Percentiles rank a stretch among this genome's conserved stretches.
Conservation (phyloP, 495 filamentous ascomycete genomes). For the Aspergillus kassunensis region DNA sequence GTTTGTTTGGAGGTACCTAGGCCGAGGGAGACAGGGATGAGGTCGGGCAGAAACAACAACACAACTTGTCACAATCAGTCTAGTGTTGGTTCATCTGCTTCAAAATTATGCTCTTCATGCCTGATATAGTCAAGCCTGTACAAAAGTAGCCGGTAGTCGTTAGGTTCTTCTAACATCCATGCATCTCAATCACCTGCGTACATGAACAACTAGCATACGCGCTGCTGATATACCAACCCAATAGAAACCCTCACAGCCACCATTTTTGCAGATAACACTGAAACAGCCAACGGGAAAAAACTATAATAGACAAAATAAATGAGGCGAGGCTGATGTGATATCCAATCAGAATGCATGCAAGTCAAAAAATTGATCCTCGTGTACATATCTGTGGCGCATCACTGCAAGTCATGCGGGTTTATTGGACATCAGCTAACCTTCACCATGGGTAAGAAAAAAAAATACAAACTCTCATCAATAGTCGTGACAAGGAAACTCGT, state of each 20-base stretch:
- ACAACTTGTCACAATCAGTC: neutral
- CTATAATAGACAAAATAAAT: constrained; percentile 7
- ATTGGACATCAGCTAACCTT: constrained; percentile 7
- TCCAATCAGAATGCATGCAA: constrained; percentile 15
- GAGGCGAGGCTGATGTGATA: constrained; percentile 11
- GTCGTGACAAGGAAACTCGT: constrained; percentile 6
- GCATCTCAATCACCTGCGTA: constrained; percentile 5
- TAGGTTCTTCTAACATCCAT: constrained; percentile 19
- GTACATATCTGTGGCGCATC: constrained; percentile 17
- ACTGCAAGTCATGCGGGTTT: constrained; percentile 11
- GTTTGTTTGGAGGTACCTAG: neutral
- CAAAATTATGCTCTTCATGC: no score
- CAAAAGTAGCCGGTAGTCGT: constrained; percentile 4
- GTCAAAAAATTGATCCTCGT: constrained; percentile 12
- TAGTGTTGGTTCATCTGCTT: neutral
- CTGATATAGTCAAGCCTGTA: constrained; percentile 3
- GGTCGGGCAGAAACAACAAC: constrained; percentile 4
- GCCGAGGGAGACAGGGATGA: neutral
- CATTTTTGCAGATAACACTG: neutral
- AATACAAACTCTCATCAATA: constrained; percentile 1
- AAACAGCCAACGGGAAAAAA: neutral
- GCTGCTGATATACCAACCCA: constrained; percentile 13
- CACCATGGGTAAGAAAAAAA: neutral
- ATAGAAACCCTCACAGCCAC: neutral
- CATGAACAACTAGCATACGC: constrained; percentile 9